Conservation (phyloP, 345 rosid genomes). For the Citrus unshiu region DNA sequence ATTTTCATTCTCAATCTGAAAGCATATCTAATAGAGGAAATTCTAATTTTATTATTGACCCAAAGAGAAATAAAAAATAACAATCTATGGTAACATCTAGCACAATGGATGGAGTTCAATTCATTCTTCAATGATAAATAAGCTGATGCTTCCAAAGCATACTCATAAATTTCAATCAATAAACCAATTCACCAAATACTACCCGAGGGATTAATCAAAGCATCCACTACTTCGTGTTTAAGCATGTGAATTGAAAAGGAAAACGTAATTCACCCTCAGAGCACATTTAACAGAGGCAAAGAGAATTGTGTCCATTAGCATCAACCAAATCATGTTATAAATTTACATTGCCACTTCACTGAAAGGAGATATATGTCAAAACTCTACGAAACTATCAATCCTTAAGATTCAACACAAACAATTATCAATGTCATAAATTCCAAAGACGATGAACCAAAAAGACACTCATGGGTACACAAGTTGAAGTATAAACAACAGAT, state of each 20-base stretch:
- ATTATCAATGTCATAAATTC: not conserved
- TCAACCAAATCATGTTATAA: not conserved
- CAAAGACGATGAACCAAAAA: not conserved
- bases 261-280: not conserved
- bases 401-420: not conserved
- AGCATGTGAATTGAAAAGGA: not conserved
- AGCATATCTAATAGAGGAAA: not conserved
- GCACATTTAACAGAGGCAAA: too few species aligned
- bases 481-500: too few species aligned
- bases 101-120: not conserved
- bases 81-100: not conserved
- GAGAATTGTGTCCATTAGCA: not conserved
- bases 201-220: not conserved
- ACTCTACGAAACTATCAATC: not conserved
- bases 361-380: not conserved
- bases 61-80: not conserved
- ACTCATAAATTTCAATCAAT: not conserved
- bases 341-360: not conserved
- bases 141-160: not conserved
- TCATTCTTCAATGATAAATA: not conserved
- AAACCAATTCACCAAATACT: not conserved
- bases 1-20: constrained; percentile 1
- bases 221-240: not conserved
- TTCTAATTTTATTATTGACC: too few species aligned
- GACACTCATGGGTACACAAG: too few species aligned